Evolutionary conservation across 1,284 basidiomycete genomes (phyloP), one percentile per base, ranked within the genome.

Genomic region (Anthracocystis setariae): DNA sequence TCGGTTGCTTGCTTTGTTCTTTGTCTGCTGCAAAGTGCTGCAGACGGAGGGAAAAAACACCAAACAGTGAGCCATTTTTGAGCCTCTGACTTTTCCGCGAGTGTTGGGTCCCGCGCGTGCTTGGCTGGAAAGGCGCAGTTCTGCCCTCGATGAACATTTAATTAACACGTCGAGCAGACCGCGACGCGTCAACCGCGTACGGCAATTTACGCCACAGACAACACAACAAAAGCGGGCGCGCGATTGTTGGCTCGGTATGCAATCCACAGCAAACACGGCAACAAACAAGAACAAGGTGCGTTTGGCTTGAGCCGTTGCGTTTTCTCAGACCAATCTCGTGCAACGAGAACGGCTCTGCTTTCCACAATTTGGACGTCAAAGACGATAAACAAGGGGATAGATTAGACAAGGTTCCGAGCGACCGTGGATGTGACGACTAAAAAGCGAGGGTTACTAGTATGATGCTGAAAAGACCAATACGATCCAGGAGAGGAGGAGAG

Each of bases 141-240:
- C 51, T 32, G 38, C 38, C 8, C 38, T 13, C 38, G 18, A 47
- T 33, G 20, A 32, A 39, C 5, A 18, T 44, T 46, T 46, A 69
- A 69, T 69, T 60, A 69, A 69, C 66, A 69, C 66, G 66, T 55
- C 56, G 39, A 8, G 29, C 8, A 15, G 18, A 38, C 44, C 54
- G 38, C 58, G 66, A 63, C 66, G 66, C 66, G 66, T 63, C 49
- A 3, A 35, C 18, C 45, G 52, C 29, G 38, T 35, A 7, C 27
- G 33, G 9, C 46, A 61, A 55, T 69, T 69, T 60, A 69, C 66
- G 66, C 66, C 60, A 60, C 48, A 40, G 17, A 12, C 53, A 27
- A 7, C 12, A 21, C 46, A 40, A 9, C 2, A 27, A 12, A n/a
- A n/a, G n/a, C n/a, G n/a, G 17, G 10, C 32, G 21, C 46, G 46